Base-by-base conservation (phyloP, 2,329 filamentous ascomycete genomes). In the Harringtonia lauricola region DNA sequence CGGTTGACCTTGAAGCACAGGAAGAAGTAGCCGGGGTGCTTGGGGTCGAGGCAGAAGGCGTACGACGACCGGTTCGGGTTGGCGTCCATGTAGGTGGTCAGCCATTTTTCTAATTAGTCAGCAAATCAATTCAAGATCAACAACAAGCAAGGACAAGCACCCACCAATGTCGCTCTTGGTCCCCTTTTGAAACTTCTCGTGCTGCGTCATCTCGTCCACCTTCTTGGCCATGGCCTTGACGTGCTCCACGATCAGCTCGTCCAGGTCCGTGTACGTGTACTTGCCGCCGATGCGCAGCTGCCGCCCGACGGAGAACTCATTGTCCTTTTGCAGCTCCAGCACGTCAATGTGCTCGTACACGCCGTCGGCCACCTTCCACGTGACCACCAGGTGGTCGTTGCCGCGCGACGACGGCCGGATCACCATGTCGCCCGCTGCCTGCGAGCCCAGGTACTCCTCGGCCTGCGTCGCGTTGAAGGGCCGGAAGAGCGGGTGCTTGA, bases 291-390 rank as follows among this genome's bases (percentile, higher is more conserved):
- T 86, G 51, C 86, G 85, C 43, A 98, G 73, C 35, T 83, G 81
- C 54, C 82, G 83, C 49, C 92, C 92, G 4, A 96, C 83, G 0
- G 88, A 89, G 60, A 95, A 96, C 60, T 96, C 90, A 49, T 88
- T 96, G 50, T 95, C 87, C 65, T 98, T 98, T 62, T 94, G 86
- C 57, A 98, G 72, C 65, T 98, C 92, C 33, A 98, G 74, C 29
- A 98, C 90, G 62, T 98, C 92, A 51, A 98, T 86, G 62, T 98
- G 92, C 64, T 98, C 89, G 61, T 89, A 98, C n/a, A 96, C 81
- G 47, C 84, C 83, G 59, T 96, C 88, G 2, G 87, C 83, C 14
- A 98, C 89, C 68, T 98, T 98, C 92, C 92, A 98, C 1, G 92
- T 98, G 38, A 98, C 80, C 8, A 90, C 88, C 44, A 98, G 71